Percentiles rank a stretch among this genome's conserved stretches.
Conservation (phyloP, 2,329 filamentous ascomycete genomes). For the Fusarium ramigenum region DNA sequence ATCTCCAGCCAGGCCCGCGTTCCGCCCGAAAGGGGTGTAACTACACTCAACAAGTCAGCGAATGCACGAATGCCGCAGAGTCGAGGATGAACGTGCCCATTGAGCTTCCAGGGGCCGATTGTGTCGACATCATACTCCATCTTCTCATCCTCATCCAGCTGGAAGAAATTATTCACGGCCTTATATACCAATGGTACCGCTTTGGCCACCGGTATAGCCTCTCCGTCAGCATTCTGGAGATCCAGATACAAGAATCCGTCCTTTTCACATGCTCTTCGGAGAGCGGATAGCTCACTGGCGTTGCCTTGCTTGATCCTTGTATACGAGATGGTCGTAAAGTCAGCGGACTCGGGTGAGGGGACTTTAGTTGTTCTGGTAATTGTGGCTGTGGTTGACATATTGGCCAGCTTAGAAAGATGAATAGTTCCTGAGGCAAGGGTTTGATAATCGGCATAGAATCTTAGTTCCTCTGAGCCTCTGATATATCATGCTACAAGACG, state of each 20-base stretch:
- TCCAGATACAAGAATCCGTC: not conserved
- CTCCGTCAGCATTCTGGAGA: not conserved
- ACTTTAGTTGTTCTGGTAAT: not conserved
- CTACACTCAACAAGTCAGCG: not conserved
- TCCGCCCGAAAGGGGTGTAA: not conserved
- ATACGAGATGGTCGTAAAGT: not conserved
- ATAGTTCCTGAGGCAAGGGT: not conserved
- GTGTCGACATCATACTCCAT: not conserved
- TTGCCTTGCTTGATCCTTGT: not conserved
- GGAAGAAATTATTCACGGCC: not conserved
- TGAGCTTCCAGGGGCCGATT: not conserved
- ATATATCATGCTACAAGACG: not conserved
- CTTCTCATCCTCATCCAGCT: not conserved
- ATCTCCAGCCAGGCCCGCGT: not conserved
- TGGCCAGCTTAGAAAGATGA: not conserved
- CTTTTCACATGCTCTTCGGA: not conserved
- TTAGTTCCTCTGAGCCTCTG: not conserved
- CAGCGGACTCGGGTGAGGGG: not conserved
- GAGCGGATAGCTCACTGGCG: not conserved
- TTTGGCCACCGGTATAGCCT: not conserved
- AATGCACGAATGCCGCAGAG: too few species aligned
- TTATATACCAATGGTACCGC: not conserved
- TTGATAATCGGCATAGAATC: too few species aligned
- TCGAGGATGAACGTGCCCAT: not conserved
- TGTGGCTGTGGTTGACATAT: not conserved